These are phyloP conservation scores for Marasmius oreades DNA, from an alignment of 1,284 basidiomycete genomes.

Conservation along the genomic window DNA sequence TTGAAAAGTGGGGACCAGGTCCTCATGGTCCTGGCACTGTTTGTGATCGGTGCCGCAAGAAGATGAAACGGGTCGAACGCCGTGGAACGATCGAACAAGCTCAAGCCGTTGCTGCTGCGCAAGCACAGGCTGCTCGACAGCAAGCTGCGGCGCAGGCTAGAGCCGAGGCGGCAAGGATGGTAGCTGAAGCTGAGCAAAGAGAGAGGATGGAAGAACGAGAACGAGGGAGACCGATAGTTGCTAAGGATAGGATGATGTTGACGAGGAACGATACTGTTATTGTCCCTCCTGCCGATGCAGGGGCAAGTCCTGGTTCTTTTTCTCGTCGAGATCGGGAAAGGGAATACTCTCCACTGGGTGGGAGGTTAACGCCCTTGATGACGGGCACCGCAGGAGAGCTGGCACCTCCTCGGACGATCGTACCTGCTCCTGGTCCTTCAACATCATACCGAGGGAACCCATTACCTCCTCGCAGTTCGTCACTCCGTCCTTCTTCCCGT, in stretches of 20 bases:
- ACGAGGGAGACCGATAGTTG: background rate
- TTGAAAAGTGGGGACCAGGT: constrained; percentile 85
- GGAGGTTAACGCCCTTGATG: background rate
- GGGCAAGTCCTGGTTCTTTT: background rate
- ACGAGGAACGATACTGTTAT: background rate
- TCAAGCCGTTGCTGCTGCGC: constrained; percentile 14
- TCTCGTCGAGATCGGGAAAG: background rate
- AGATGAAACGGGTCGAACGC: constrained; percentile 81
- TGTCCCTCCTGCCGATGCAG: background rate
- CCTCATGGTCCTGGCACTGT: constrained; percentile 80
- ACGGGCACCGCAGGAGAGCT: background rate
- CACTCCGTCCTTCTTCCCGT: background rate
- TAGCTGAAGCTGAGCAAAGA: background rate
- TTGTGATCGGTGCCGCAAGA: constrained; percentile 80
- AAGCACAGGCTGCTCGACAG: constrained; percentile 1
- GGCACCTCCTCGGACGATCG: constrained; percentile 1
- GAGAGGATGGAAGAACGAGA: background rate
- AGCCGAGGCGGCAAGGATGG: background rate
- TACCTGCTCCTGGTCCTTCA: background rate
- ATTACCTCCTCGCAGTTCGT: background rate
- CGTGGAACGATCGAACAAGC: constrained; percentile 61
- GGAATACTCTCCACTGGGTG: background rate
- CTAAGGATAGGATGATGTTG: background rate
- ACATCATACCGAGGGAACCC: background rate
- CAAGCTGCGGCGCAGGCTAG: constrained; percentile 1